Evolutionary conservation across 2,329 filamentous ascomycete species (phyloP).

Genomic region (Aspergillus alliaceus): DNA sequence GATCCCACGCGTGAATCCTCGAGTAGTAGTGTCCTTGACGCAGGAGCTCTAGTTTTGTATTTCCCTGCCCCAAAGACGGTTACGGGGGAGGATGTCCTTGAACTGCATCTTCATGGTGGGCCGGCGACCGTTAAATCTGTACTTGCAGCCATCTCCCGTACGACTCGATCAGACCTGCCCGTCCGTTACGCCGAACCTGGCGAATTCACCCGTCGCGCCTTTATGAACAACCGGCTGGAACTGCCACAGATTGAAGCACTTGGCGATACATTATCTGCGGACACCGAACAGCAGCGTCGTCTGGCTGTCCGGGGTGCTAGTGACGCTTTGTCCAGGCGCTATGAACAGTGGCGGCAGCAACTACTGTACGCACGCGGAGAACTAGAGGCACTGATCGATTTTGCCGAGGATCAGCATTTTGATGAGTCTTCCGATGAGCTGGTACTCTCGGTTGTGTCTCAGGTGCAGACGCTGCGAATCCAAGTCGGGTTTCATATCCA

Average conservation of each 20-base stretch:
- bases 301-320: conserved; percentile 78
- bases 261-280: conserved; percentile 60
- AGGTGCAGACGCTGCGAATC: conserved; percentile 61
- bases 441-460: conserved; percentile 65
- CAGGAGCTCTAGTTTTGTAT: conserved; percentile 76
- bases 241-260: conserved; percentile 76
- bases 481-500: conserved; percentile 69
- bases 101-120: conserved; percentile 93
- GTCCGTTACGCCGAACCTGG: conserved; percentile 91
- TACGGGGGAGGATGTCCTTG: conserved; percentile 89
- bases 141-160: conserved; percentile 68
- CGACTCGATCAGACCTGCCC: conserved; percentile 20
- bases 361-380: conserved; percentile 82
- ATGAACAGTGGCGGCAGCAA: conserved; percentile 77
- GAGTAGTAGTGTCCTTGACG: conserved; percentile 61
- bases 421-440: conserved; percentile 79
- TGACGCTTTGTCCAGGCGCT: conserved; percentile 68
- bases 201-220: conserved; percentile 91
- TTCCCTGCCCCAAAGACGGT: conserved; percentile 80
- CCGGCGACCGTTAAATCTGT: conserved; percentile 85
- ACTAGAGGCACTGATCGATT: conserved; percentile 93
- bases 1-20: conserved; percentile 50
- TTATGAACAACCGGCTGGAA: conserved; percentile 80
- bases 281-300: conserved; percentile 90
- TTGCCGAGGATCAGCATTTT: conserved; percentile 95